These are phyloP conservation scores for Sphagnurus paluster DNA, from an alignment of 1,284 basidiomycete species.

Conservation along the genomic window DNA sequence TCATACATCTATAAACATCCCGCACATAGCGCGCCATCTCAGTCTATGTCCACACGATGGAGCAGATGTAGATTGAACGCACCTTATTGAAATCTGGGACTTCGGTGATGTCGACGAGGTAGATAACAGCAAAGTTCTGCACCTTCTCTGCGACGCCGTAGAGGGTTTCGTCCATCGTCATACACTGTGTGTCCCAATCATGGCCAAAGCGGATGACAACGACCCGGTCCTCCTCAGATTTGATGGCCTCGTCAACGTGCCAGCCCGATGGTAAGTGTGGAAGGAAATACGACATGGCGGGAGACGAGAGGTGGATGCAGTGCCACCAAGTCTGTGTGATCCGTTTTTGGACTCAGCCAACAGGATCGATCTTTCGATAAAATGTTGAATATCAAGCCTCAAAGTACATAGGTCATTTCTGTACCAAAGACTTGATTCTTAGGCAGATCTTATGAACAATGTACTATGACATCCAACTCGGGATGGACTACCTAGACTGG, in stretches of 20 bases:
- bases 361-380: no score
- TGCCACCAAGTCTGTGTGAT: no score
- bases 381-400: no score
- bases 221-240: conserved; percentile 95
- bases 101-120: conserved; percentile 93
- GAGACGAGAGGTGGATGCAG: no score
- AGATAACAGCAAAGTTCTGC: conserved; percentile 98
- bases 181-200: conserved; percentile 94
- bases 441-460: no score
- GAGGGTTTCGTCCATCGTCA: conserved; percentile 99
- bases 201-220: conserved; percentile 96
- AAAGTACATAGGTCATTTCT: no score
- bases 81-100: conserved; percentile 99
- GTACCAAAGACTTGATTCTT: no score
- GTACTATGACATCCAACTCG: no score
- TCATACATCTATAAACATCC: conserved; percentile 92
- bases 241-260: conserved; percentile 98
- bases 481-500: no score
- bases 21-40: no score
- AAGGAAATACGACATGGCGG: conserved; percentile 79
- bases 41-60: no score
- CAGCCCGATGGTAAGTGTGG: conserved; percentile 93
- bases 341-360: no score
- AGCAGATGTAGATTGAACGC: neutral
- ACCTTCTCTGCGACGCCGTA: conserved; percentile 93